Evolutionary conservation across 768 basidiomycete species (phyloP), one percentile per base, ranked within the genome.

Genomic region (Phylloporus arenicola): DNA sequence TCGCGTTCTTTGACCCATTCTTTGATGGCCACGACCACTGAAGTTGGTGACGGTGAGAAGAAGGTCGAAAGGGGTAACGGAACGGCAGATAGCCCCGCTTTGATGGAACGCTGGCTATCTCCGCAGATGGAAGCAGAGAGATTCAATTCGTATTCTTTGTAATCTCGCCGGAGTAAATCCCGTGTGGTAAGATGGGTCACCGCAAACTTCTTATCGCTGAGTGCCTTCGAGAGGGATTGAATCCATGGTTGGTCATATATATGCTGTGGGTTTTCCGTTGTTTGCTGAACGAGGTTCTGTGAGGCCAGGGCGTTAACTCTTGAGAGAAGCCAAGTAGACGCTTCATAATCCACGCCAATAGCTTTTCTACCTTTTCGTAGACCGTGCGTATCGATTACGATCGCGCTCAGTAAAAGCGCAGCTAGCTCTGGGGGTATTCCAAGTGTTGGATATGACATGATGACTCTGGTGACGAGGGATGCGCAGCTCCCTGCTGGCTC

Each of bases 131-230:
- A 43, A 11, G 56, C 16, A 1, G 72, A 62, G 3, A 83, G 76
- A 0, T 71, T 67, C 51, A 81, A 67, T 1, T 67, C 63, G 61
- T 92, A 95, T 56, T 95, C 84, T 65, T 99, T 98, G 75, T 93
- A 99, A 69, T 99, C 96, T n/a, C 96, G 74, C 12, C 92, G 77
- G 5, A 99, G 77, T 17, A 97, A 79, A 61, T 97, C 92, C 49
- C 79, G 75, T 0, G 82, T 80, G 8, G 70, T 72, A 16, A 97
- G 75, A 54, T 82, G 77, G 2, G 80, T 78, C 9, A 98, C 72
- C 51, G 84, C 79, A 4, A 59, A 58, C 64, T 98, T 99, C 69
- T 80, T 80, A 2, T 52, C 40, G 24, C 3, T 60, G 57, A 44
- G 70, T 51, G 20, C 92, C 75, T 3, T 67, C 63, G 31, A 72